A percentile compares a stretch with the other conserved stretches of the same genome.
phyloP scores from a whole-genome alignment of 2,329 filamentous ascomycete genomes.

The Laburnicola sp. region DNA sequence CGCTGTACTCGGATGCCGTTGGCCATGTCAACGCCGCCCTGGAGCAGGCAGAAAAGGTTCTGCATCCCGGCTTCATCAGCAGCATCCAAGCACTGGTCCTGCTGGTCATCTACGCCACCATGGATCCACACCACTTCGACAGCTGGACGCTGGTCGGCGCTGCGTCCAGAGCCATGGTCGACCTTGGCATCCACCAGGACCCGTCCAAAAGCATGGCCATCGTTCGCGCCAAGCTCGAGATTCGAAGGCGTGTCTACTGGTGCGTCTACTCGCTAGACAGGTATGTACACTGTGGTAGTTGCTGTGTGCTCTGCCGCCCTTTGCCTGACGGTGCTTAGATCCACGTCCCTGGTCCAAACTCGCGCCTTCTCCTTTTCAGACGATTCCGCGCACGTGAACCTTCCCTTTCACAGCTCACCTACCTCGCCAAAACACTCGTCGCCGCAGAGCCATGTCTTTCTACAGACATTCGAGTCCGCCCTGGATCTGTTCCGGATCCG shows the following conservation, averaged over 20 bases:
- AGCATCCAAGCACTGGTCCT: constrained; percentile 88
- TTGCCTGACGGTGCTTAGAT: constrained; percentile 54
- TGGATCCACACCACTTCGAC: constrained; percentile 89
- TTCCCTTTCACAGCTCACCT: constrained; percentile 60
- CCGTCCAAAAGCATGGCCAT: constrained; percentile 70
- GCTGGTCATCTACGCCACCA: constrained; percentile 83
- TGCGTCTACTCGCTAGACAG: constrained; percentile 88
- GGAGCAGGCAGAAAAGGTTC: constrained; percentile 75
- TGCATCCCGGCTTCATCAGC: constrained; percentile 79
- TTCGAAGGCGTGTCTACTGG: constrained; percentile 83
- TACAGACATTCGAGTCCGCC: constrained; percentile 67
- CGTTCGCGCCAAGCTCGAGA: constrained; percentile 71
- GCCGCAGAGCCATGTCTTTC: constrained; percentile 57
- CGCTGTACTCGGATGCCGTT: constrained; percentile 64
- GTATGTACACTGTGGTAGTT: constrained; percentile 49
- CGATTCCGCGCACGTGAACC: constrained; percentile 78
- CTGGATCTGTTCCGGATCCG: constrained; percentile 80
- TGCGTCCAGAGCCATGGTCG: constrained; percentile 82
- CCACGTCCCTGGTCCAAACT: constrained; percentile 85
- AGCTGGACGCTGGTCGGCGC: constrained; percentile 93
- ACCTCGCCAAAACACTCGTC: constrained; percentile 48
- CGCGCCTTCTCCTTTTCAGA: constrained; percentile 93
- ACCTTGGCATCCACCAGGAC: constrained; percentile 91
- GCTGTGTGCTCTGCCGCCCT: neutral
- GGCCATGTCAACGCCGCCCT: constrained; percentile 68